phyloP scores from a whole-genome alignment of 371 early-diverging fungal genomes.

The Globomyces sp. region DNA sequence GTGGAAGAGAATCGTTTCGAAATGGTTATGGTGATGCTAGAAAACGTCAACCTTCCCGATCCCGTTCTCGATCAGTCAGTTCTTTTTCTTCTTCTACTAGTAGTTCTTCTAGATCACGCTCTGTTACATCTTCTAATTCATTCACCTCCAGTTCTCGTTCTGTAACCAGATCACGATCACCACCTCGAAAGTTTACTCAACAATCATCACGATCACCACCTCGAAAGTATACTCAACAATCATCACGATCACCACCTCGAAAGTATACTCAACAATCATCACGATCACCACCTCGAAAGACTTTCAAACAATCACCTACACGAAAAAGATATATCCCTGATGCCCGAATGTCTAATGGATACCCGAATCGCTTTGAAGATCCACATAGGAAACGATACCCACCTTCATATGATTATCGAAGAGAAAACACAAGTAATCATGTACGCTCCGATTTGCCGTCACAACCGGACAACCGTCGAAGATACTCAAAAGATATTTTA shows the following conservation, averaged over 20 bases:
- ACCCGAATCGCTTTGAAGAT: neutral
- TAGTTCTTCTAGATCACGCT: no score
- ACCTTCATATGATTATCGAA: conserved; percentile 6
- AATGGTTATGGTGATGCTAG: no score
- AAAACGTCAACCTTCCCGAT: no score
- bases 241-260: neutral
- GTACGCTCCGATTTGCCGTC: neutral
- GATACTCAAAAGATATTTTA: conserved; percentile 3
- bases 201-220: neutral
- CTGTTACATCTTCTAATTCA: no score
- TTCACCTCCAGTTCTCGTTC: no score
- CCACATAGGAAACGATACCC: conserved; percentile 2
- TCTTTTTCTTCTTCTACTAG: no score
- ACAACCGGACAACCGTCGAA: no score
- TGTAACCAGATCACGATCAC: no score
- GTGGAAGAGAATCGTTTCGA: no score
- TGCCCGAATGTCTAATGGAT: neutral
- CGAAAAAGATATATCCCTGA: conserved; percentile 3
- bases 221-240: neutral
- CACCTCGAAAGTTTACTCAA: neutral
- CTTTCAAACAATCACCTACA: neutral
- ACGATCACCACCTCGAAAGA: neutral
- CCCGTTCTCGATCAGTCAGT: no score
- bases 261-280: neutral
- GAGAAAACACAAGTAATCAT: conserved; percentile 1